Percentiles rank a stretch among this genome's conserved stretches.
These are phyloP conservation scores for Psidium guajava DNA, from an alignment of 345 rosid species.

Conservation along the genomic window DNA sequence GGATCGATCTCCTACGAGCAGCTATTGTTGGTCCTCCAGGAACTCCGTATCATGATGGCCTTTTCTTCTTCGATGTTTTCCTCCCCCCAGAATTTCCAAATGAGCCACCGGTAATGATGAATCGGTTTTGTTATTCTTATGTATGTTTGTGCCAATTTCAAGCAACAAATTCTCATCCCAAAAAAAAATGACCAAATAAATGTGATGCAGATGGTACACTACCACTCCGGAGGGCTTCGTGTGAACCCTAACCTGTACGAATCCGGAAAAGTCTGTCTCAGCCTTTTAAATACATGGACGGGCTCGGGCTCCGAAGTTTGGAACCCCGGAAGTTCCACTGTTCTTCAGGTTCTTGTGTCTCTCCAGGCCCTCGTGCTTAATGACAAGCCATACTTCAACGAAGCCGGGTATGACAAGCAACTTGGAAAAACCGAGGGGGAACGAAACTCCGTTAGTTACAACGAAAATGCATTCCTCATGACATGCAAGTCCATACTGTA, in stretches of 20 bases:
- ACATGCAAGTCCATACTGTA: conserved; percentile 88
- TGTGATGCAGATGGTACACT: conserved; percentile 57
- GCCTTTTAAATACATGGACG: conserved; percentile 88
- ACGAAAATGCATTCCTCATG: conserved; percentile 71
- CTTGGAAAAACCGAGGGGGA: conserved; percentile 83
- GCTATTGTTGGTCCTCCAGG: conserved; percentile 79
- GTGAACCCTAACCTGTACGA: conserved; percentile 87
- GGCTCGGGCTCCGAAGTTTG: conserved; percentile 88
- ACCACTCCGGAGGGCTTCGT: conserved; percentile 82
- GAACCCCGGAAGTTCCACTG: conserved; percentile 63
- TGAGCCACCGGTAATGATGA: conserved; percentile 66
- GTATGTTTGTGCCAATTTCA: neutral
- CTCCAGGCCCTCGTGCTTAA: conserved; percentile 98
- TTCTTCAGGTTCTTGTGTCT: conserved; percentile 92
- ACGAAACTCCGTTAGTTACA: conserved; percentile 79
- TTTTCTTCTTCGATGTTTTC: conserved; percentile 83
- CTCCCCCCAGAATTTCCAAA: conserved; percentile 81
- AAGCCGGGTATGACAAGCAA: conserved; percentile 88
- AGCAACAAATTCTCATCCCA: neutral
- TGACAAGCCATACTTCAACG: conserved; percentile 91
- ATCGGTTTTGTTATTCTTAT: neutral
- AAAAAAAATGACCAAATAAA: neutral
- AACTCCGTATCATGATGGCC: conserved; percentile 88
- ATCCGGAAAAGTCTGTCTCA: conserved; percentile 84
- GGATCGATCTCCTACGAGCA: conserved; percentile 82